Base-by-base conservation (phyloP, 2,329 filamentous ascomycete species). In the Cladosporium colombiae region DNA sequence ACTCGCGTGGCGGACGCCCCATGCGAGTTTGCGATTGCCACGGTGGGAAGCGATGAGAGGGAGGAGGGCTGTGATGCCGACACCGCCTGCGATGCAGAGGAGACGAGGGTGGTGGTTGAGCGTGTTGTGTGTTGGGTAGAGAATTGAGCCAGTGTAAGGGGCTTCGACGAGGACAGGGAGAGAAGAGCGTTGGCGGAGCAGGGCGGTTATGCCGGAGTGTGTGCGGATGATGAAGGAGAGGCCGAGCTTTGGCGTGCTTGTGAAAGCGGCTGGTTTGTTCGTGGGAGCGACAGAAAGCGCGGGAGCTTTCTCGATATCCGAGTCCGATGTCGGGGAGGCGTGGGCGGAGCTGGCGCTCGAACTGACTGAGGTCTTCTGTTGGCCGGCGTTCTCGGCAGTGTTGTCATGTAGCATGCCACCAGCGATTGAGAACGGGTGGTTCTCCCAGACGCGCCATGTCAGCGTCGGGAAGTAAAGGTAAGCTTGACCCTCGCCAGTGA, bases 381-480 rank as follows among this genome's bases (percentile, higher is more conserved):
- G 21, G 2, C n/a, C 53, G 14, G 31, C 46, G 5, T 27, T 18
- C 23, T 29, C 59, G 52, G 76, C 66, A 55, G 73, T 21, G 7
- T 14, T 33, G 14, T 33, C 46, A 35, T 56, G 18, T 68, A 57
- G 18, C 76, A 78, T 25, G 73, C 71, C 1, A 53, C 61, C 61
- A 40, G 77, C 66, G 29, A 83, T 70, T 0, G 82, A 84, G 69
- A 86, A 86, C 0, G 84, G 84, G 69, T 86, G 85, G 55, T 83
- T 86, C 70, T 86, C 83, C 83, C 84, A 86, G 2, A 71, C 58
- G 1, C 70, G 67, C 68, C 70, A 71, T 6, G 68, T 78, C 1
- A 84, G 69, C 0, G 79, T 80, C 0, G 84, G 83, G 69, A 86
- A 85, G 70, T 84, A 84, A 0, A 80, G 73, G 65, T 84, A 85